These are phyloP conservation scores for Oldenlandia corymbosa DNA, from an alignment of 257 asterid species.

Conservation along the genomic window DNA sequence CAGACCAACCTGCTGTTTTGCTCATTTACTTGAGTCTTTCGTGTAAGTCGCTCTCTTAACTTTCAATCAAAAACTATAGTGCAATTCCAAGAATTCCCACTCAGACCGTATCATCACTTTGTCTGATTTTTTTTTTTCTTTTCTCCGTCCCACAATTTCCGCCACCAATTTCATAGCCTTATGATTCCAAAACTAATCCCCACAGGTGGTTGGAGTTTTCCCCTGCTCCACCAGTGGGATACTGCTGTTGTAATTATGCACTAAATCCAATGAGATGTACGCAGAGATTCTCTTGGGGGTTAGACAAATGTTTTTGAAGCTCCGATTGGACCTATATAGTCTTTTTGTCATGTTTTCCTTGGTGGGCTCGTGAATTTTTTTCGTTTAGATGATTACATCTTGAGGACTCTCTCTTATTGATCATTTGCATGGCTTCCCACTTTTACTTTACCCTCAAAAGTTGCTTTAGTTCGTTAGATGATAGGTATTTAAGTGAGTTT, in stretches of 20 bases:
- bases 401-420: constrained; percentile 23
- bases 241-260: constrained; percentile 41
- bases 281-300: constrained; percentile 3
- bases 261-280: constrained; percentile 26
- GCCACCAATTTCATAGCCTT: constrained; percentile 23
- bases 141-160: constrained; percentile 26
- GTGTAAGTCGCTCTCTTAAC: too few relatives aligned
- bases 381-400: constrained; percentile 22
- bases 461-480: constrained; percentile 27
- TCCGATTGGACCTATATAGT: neutral
- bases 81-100: neutral
- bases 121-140: constrained; percentile 10
- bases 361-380: constrained; percentile 9
- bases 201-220: neutral
- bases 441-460: constrained; percentile 18
- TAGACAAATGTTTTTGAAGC: constrained; percentile 9
- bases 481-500: constrained; percentile 22
- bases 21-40: neutral
- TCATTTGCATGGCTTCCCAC: constrained; percentile 28
- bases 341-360: neutral
- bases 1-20: too few relatives aligned
- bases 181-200: neutral
- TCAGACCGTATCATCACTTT: constrained; percentile 16
- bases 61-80: neutral
- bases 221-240: constrained; percentile 33